Evolutionary conservation across 2,329 filamentous ascomycete species (phyloP), one percentile per base, ranked within the genome.

Genomic region (Colletotrichum neosansevieriae): DNA sequence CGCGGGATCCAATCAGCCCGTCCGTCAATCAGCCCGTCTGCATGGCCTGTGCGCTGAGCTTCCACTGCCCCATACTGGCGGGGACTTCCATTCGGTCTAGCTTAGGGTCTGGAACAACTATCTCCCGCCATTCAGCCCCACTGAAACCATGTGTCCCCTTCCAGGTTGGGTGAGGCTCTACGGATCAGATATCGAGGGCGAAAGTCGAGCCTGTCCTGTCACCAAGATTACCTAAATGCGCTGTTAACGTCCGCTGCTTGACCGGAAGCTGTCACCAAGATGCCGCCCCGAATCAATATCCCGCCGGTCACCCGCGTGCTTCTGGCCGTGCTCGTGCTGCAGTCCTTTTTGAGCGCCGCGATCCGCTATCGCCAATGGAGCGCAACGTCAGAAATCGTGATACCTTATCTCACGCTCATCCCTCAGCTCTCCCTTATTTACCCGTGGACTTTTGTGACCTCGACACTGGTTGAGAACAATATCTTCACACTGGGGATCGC

Each of bases 401-500:
- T 96, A 68, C 94, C 95, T 69, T 98, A 95, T 82, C 86, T 99
- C 69, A 92, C 92, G 62, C 87, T 98, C 70, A 89, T 98, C 49
- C 96, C 96, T 6, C 90, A 93, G 74, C 84, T 90, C 63, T 95
- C 94, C 66, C 83, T 97, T 67, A 86, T 93, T 75, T 98, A 97
- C 77, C 96, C 96, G 0, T 99, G 96, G 96, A 97, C 94, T 1
- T 92, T 97, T 72, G 75, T 97, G 63, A 92, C 93, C 3, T 92
- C 94, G 2, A 93, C 94, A 0, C 86, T 98, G 64, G 94, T 98
- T 56, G 96, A 99, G 83, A 92, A 93, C 80, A 98, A 98, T 79
- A 85, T 98, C 74, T 92, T 97, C 76, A 97, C 94, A 11, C 85
- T 98, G 49, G 81, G 88, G 29, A 89, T 97, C 65, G 94, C 93